Evolutionary conservation across 768 basidiomycete species (phyloP).

Genomic region (Hemileccinum rubropunctum): DNA sequence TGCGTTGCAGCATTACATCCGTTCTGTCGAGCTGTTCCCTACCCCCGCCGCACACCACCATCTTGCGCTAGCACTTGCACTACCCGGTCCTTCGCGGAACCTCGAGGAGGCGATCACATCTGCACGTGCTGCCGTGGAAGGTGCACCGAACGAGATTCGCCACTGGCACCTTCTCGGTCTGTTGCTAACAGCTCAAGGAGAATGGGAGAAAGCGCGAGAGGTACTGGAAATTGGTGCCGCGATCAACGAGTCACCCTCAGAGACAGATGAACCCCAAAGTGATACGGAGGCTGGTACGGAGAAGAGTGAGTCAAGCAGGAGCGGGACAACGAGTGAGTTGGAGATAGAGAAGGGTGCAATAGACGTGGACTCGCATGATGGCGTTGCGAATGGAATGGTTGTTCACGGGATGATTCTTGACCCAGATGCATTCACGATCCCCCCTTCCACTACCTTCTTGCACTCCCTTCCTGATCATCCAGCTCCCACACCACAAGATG

Average conservation of each 20-base stretch:
- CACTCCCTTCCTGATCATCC: constrained; percentile 47
- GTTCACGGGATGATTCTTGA: constrained; percentile 31
- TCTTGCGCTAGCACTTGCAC: constrained; percentile 71
- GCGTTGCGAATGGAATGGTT: not conserved
- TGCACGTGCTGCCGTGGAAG: constrained; percentile 72
- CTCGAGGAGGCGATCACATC: constrained; percentile 64
- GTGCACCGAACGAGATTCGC: constrained; percentile 57
- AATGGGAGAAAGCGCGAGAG: constrained; percentile 74
- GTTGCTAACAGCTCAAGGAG: constrained; percentile 71
- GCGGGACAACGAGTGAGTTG: constrained; percentile 2
- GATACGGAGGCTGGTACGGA: constrained; percentile 18
- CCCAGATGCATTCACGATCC: constrained; percentile 30
- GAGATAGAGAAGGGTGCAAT: constrained; percentile 11
- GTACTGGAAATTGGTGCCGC: constrained; percentile 77
- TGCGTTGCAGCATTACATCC: constrained; percentile 50
- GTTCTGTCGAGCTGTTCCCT: constrained; percentile 46
- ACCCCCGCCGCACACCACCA: constrained; percentile 69
- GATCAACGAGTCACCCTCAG: constrained; percentile 43
- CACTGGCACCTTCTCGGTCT: constrained; percentile 93
- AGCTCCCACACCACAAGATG: constrained; percentile 48
- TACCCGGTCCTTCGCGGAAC: constrained; percentile 61
- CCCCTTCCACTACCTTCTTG: constrained; percentile 43
- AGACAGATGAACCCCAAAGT: constrained; percentile 33
- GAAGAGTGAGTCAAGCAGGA: constrained; percentile 1
- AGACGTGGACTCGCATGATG: not conserved